Evolutionary conservation across 192 early-diverging fungal genomes (phyloP), one percentile per base, ranked within the genome.

Genomic region (Gamsiella multidivaricata): DNA sequence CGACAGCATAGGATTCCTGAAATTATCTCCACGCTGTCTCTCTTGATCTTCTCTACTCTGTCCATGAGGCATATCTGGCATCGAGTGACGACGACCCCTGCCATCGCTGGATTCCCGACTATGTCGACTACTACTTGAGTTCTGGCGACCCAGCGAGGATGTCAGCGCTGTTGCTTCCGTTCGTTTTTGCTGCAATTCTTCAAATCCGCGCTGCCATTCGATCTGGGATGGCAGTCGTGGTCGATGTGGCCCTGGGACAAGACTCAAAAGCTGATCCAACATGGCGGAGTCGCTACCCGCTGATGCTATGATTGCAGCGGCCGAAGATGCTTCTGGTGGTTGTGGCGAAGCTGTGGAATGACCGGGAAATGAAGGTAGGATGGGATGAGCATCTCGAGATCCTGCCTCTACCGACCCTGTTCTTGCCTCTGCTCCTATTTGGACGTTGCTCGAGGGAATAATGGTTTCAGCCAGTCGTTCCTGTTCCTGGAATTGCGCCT

Each of bases 21-120:
- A 78, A 8, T 54, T 29, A 37, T 78, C 74, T 28, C 74, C 74
- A 6, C 65, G 50, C 22, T 61, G 74, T 33, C 65, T 50, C 4
- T 69, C 65, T 7, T 53, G 74, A 41, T 69, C 74, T 43, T 69
- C 74, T 43, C 42, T 49, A 34, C 50, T 69, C 42, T 78, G 74
- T 28, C 61, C 74, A 49, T 43, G 65, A 0, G 74, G 74, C 54
- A 69, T 64, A 50, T 68, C 65, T 17, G 74, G 74, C 74, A 78
- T 78, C 3, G 74, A 78, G 41, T 78, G 74, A 20, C 74, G 59
- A 33, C 74, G 39, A 45, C 63, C 59, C 59, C 52, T 78, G 18
- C 56, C 54, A 26, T 63, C 65, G 25, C 58, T 66, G 3, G 65
- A 68, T 17, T 68, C 65, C 37, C 69, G 65, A 54, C 60, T 69